Evolutionary conservation across 768 basidiomycete species (phyloP), one percentile per base, ranked within the genome.

Genomic region (Coprinopsis strossmayeri): DNA sequence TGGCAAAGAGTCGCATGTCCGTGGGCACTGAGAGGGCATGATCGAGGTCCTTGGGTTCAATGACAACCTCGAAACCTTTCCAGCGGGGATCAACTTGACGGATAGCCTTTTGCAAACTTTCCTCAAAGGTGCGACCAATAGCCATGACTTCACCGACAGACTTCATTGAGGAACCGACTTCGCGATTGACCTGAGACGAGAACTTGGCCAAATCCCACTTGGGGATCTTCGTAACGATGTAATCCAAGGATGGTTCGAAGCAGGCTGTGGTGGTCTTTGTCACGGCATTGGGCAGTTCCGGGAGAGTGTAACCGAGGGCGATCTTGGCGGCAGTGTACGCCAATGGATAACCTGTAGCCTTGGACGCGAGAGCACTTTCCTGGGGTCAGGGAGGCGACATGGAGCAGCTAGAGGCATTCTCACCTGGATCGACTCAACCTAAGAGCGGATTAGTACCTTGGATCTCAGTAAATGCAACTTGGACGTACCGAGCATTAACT

Each of bases 191-290:
- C 60, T 95, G 90, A 34, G 84, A 70, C 18, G 87, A 87, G 75
- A 99, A 98, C 68, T 99, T 99, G 55, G 94, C 93, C 48, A 99
- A 73, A 70, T 99, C 96, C 95, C 96, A 98, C 66, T 97, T 97
- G 53, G 96, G 96, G 55, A 99, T 98, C 71, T 99, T 99, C 42
- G 93, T 96, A 52, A 99, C 96, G 61, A 99, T 96, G 68, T 99
- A 99, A 67, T 99, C 96, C 37, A 99, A 76, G 5, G 94, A 95
- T 21, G 96, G 95, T 63, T 99, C 96, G 68, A 98, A 99, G 69
- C 96, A 98, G 1, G 96, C 96, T 9, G 96, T 98, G 1, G 96
- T 99, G 2, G 93, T 95, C 72, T 98, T 99, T 44, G 96, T 99
- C 53, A 99, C 96, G 34, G 96, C 94, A 65, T 99, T 99, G 12